Evolutionary conservation across 192 early-diverging fungal species (phyloP).

Genomic region (Coemansia sp.): DNA sequence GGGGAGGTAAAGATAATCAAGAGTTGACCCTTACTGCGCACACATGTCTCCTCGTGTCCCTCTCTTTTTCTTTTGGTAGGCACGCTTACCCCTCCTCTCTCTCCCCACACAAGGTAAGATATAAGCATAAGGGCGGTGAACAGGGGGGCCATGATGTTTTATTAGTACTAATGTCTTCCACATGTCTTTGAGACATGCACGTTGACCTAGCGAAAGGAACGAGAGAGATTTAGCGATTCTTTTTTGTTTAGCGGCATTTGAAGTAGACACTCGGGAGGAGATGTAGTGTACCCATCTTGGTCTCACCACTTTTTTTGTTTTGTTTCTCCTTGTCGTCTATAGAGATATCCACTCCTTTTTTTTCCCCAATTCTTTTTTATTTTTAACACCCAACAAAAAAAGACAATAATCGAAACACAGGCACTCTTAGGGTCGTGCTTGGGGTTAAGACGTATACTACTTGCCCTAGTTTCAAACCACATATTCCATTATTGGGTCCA

Average conservation of each 20-base stretch:
- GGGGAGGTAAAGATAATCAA: neutral
- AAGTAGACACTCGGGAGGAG: neutral
- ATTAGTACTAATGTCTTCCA: slow-evolving; percentile 11
- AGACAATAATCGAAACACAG: neutral
- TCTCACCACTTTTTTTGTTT: neutral
- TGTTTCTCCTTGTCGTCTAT: neutral
- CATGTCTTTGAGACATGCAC: slow-evolving; percentile 36
- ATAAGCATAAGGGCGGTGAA: neutral
- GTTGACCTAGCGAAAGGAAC: slow-evolving; percentile 1
- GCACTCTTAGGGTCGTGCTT: slow-evolving; percentile 1
- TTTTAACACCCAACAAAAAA: no score
- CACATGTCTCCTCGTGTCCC: neutral
- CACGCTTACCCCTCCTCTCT: neutral
- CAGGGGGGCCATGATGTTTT: neutral
- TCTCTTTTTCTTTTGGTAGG: neutral
- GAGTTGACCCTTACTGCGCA: neutral
- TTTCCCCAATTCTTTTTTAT: neutral
- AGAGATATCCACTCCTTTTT: neutral
- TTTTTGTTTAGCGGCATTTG: slow-evolving; percentile 17
- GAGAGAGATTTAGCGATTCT: neutral
- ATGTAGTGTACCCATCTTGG: neutral
- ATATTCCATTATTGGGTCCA: no score
- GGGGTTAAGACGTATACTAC: neutral
- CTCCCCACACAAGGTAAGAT: neutral
- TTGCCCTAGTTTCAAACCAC: neutral